Evolutionary conservation across 2,329 filamentous ascomycete species (phyloP), one percentile per base, ranked within the genome.

Genomic region (Amauroascus verrucosus): DNA sequence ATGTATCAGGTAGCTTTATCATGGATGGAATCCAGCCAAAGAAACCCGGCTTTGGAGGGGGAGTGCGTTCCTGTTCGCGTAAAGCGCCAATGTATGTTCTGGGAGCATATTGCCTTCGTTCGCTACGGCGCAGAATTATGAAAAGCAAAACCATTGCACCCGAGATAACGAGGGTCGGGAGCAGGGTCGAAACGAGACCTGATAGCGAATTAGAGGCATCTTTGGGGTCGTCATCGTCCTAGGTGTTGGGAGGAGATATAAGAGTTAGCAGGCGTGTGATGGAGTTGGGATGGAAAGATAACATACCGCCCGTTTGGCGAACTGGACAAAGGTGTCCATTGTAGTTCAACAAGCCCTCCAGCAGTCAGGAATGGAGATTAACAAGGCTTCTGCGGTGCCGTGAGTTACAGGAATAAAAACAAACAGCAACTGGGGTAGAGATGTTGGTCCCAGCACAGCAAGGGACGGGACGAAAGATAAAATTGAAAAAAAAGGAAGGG

Each of bases 11-110:
- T 18, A 82, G 68, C 61, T 77, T 78, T 72, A 80, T 84, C 70
- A 88, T 86, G 11, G 77, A 73, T 8, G 70, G 70, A 54, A 88
- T 68, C 85, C 85, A 89, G 60, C 84, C 80, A 61, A 86, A 72
- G 44, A 82, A 66, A 51, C 84, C 83, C 24, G 66, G 74, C 2
- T 83, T 80, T 0, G 84, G 73, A 1, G 72, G 64, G 20, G 81
- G 81, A 11, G 78, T 79, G 32, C 82, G 79, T 57, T 82, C 74
- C 61, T 69, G 64, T 35, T 75, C 67, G 13, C 75, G 72, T 56
- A 83, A 63, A 14, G 73, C 70, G 2, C 76, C 75, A 37, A 80
- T 66, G 59, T 78, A 79, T 20, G 77, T 79, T 66, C 77, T 70
- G 9, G 77, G 77, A 54, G 76, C 73, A 65, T 80, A 80, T 60